Percentiles rank a stretch among this genome's conserved stretches.
phyloP scores from a whole-genome alignment of 192 early-diverging fungal species.

The Rhizoclosmatium sp. region DNA sequence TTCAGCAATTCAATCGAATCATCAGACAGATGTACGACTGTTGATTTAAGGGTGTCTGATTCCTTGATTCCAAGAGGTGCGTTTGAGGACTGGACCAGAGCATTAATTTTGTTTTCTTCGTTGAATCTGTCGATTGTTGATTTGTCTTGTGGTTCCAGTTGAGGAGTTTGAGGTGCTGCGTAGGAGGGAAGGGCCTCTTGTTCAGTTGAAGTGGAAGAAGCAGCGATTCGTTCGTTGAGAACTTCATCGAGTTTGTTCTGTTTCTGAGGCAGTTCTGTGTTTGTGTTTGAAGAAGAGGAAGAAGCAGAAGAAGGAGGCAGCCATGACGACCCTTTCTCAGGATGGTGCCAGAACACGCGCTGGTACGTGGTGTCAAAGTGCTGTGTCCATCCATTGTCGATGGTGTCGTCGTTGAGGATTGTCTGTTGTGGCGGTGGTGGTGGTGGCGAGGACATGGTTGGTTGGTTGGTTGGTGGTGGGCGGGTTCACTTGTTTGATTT shows the following conservation, averaged over 20 bases:
- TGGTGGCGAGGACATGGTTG: too few species aligned
- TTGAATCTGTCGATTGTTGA: not conserved
- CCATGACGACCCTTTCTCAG: not conserved
- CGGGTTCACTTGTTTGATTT: too few species aligned
- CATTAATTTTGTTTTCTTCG: not conserved
- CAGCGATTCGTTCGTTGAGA: not conserved
- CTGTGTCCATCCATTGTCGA: slow-evolving; percentile 13
- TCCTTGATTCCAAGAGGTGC: not conserved
- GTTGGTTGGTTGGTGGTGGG: too few species aligned
- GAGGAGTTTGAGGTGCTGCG: not conserved
- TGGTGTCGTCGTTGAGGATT: too few species aligned
- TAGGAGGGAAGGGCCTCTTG: not conserved
- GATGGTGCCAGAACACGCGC: slow-evolving; percentile 15
- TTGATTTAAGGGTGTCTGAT: not conserved
- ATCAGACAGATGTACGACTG: not conserved
- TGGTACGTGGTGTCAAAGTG: slow-evolving; percentile 20
- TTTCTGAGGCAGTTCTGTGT: not conserved
- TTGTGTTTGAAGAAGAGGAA: not conserved
- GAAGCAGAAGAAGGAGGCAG: not conserved
- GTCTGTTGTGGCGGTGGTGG: too few species aligned
- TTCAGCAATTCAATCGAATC: not conserved
- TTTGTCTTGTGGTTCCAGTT: not conserved
- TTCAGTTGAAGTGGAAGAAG: not conserved
- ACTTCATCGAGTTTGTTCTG: not conserved
- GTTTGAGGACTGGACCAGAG: not conserved